Evolutionary conservation across 2,329 filamentous ascomycete genomes (phyloP).

Genomic region (Penicillium sp.): DNA sequence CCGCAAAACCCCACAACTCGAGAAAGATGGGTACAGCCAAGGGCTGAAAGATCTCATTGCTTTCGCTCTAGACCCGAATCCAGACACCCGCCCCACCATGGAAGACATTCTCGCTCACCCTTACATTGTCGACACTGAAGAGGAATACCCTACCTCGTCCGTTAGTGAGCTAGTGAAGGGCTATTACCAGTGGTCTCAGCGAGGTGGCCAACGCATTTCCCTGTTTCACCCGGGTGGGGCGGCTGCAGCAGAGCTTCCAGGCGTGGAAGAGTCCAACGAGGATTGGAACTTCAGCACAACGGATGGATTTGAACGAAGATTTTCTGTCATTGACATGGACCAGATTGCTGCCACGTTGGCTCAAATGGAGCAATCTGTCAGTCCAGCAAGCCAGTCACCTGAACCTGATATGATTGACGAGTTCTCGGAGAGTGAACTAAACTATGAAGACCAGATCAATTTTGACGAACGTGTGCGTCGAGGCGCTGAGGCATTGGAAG

Average conservation of each 20-base stretch:
- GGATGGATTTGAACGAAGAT: conserved; percentile 59
- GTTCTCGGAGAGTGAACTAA: conserved; percentile 35
- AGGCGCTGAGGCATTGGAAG: conserved; percentile 58
- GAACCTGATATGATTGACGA: conserved; percentile 34
- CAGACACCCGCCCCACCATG: conserved; percentile 49
- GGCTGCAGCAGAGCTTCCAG: conserved; percentile 55
- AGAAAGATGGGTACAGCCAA: conserved; percentile 46
- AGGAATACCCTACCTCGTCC: conserved; percentile 46
- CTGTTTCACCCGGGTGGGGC: conserved; percentile 63
- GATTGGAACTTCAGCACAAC: conserved; percentile 69
- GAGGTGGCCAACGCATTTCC: conserved; percentile 54
- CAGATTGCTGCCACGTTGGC: conserved; percentile 51
- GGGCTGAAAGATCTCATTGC: conserved; percentile 49
- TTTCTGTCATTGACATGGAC: conserved; percentile 50
- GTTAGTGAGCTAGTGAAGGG: conserved; percentile 50
- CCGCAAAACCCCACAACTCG: conserved; percentile 45
- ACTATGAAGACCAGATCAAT: conserved; percentile 51
- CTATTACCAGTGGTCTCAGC: conserved; percentile 52
- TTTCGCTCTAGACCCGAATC: conserved; percentile 47
- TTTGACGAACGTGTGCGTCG: conserved; percentile 60
- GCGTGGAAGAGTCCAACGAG: conserved; percentile 48
- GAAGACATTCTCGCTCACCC: conserved; percentile 48
- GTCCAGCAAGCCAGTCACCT: conserved; percentile 30
- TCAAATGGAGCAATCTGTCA: conserved; percentile 44
- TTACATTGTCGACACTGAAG: conserved; percentile 46